Conservation (phyloP, 2,329 filamentous ascomycete genomes). For the Alternaria infectoria region DNA sequence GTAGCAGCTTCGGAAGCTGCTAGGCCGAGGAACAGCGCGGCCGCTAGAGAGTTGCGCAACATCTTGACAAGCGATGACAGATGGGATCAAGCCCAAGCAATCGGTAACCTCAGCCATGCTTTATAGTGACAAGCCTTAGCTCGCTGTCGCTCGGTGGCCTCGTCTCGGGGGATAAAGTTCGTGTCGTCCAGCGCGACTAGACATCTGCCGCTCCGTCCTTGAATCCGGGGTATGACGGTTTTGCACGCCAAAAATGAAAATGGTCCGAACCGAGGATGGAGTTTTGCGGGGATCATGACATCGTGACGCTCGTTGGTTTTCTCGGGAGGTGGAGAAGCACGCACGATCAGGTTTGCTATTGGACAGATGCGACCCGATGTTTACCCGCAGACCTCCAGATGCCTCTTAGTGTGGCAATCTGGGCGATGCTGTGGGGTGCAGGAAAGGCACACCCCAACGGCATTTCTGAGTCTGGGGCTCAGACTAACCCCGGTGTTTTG, state of each 20-base stretch:
- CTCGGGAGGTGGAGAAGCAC: slow-evolving; percentile 3
- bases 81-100: not conserved
- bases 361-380: not conserved
- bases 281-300: slow-evolving; percentile 13
- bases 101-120: slow-evolving; percentile 5
- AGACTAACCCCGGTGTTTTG: not conserved
- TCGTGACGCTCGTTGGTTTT: slow-evolving; percentile 1
- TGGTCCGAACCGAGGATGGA: slow-evolving; percentile 4
- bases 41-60: slow-evolving; percentile 17
- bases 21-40: slow-evolving; percentile 20
- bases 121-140: slow-evolving; percentile 4
- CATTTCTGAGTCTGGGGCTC: not conserved
- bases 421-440: slow-evolving; percentile 7
- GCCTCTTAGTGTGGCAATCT: slow-evolving; percentile 4
- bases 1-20: slow-evolving; percentile 14
- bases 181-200: not conserved
- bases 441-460: slow-evolving; percentile 1
- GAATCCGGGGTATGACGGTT: slow-evolving; percentile 10
- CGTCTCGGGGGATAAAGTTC: not conserved
- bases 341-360: not conserved
- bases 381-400: not conserved
- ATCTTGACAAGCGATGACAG: slow-evolving; percentile 12
- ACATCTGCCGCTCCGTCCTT: slow-evolving; percentile 7
- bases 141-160: not conserved
- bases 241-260: not conserved